phyloP scores from a whole-genome alignment of 768 basidiomycete species.

The Leucocoprinus sp. region DNA sequence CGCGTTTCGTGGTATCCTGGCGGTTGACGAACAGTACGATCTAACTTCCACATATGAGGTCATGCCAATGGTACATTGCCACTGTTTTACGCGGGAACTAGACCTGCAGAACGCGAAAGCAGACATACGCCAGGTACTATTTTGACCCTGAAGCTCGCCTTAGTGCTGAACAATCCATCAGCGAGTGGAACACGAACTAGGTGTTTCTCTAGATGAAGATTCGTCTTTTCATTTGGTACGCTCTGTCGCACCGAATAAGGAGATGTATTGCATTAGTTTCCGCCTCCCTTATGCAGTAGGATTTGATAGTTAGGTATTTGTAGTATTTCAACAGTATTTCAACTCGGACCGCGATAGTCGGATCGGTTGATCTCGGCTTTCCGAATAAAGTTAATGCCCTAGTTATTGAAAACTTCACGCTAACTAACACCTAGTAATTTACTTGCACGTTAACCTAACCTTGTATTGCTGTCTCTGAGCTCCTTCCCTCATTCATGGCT shows the following conservation, averaged over 20 bases:
- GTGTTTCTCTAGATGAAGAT: conserved; percentile 40
- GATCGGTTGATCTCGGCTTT: conserved; percentile 4
- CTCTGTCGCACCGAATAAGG: conserved; percentile 91
- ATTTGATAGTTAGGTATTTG: conserved; percentile 18
- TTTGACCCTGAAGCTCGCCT: background rate
- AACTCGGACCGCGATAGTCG: background rate
- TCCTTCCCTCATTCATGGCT: conserved; percentile 26
- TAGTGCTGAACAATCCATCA: conserved; percentile 24
- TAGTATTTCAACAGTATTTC: too few species aligned
- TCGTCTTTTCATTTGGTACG: conserved; percentile 69
- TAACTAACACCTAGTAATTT: conserved; percentile 15
- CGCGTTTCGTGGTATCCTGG: conserved; percentile 72
- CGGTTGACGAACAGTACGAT: conserved; percentile 24
- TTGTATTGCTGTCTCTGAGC: too few species aligned
- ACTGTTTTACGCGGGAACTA: conserved; percentile 89
- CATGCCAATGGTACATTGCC: conserved; percentile 91
- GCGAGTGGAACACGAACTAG: conserved; percentile 67
- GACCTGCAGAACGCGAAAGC: conserved; percentile 56
- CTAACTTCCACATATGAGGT: conserved; percentile 40
- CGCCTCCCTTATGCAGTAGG: conserved; percentile 32
- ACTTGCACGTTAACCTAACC: too few species aligned
- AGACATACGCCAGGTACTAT: conserved; percentile 76
- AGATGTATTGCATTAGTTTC: conserved; percentile 98
- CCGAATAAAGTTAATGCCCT: conserved; percentile 8
- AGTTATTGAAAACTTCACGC: conserved; percentile 24